Conservation (phyloP, 495 filamentous ascomycete species). For the Aspergillus cavernicola region DNA sequence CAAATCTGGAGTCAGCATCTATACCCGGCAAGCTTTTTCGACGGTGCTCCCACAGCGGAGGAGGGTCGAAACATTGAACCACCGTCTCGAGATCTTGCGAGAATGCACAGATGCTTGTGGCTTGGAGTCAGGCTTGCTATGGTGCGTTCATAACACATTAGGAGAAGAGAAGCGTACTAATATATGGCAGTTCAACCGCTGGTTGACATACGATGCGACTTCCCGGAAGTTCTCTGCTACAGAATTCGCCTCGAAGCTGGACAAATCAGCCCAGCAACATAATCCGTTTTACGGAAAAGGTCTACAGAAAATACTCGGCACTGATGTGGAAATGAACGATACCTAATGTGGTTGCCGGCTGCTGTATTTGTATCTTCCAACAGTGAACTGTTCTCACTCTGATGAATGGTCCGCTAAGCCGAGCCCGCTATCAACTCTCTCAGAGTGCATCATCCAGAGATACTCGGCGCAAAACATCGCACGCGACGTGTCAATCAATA, state of each 20-base stretch:
- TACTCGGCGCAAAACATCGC: no score
- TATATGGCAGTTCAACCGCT: slow-evolving; percentile 35
- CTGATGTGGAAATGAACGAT: slow-evolving; percentile 12
- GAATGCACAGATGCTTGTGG: slow-evolving; percentile 74
- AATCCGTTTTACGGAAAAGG: slow-evolving; percentile 16
- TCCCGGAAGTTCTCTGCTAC: slow-evolving; percentile 29
- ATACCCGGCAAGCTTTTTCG: slow-evolving; percentile 69
- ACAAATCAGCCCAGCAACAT: slow-evolving; percentile 20
- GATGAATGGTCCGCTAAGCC: no score
- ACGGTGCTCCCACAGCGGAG: slow-evolving; percentile 64
- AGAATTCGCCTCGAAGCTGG: slow-evolving; percentile 24
- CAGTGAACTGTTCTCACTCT: no score
- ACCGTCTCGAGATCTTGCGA: slow-evolving; percentile 57
- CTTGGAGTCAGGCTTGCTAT: slow-evolving; percentile 58
- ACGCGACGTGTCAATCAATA: no score
- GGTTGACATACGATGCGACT: slow-evolving; percentile 33
- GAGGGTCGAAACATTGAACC: slow-evolving; percentile 72
- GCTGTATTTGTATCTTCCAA: background rate
- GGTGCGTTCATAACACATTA: slow-evolving; percentile 28
- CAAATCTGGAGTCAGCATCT: slow-evolving; percentile 67
- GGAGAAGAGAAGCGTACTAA: slow-evolving; percentile 8
- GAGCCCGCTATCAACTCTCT: no score
- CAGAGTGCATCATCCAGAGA: background rate
- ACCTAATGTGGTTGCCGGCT: no score
- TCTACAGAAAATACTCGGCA: background rate